Conservation (phyloP, 495 filamentous ascomycete genomes). For the Pseudotulostoma volvatum region DNA sequence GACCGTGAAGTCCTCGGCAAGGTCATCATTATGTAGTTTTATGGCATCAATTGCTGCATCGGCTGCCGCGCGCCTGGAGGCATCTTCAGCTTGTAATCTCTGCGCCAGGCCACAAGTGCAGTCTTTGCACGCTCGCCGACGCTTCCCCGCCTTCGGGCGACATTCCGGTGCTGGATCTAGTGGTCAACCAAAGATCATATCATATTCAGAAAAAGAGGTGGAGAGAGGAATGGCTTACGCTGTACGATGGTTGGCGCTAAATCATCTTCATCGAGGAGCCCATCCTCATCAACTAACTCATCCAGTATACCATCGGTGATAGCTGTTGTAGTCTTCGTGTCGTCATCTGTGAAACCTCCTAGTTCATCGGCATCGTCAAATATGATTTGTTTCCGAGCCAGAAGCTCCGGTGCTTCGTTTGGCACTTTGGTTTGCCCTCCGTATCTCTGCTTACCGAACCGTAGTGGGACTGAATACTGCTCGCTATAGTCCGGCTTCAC, state of each 20-base stretch:
- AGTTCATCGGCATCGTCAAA: too few relatives aligned
- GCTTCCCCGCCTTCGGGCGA: conserved; percentile 65
- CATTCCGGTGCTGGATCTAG: conserved; percentile 55
- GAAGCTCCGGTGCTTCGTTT: too few relatives aligned
- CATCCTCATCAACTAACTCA: conserved; percentile 76
- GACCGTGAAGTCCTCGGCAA: conserved; percentile 78
- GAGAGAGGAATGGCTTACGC: conserved; percentile 38
- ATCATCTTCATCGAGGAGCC: conserved; percentile 69
- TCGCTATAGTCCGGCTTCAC: conserved; percentile 53
- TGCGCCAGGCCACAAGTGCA: conserved; percentile 85
- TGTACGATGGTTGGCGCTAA: conserved; percentile 51
- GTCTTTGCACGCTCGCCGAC: conserved; percentile 89
- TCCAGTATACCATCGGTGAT: too few relatives aligned
- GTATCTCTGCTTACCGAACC: too few relatives aligned
- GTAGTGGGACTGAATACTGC: too few relatives aligned
- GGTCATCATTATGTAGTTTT: conserved; percentile 63
- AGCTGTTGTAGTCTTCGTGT: conserved; percentile 1
- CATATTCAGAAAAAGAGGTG: conserved; percentile 4
- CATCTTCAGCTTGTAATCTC: conserved; percentile 65
- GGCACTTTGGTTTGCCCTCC: too few relatives aligned
- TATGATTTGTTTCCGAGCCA: too few relatives aligned
- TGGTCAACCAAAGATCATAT: not conserved
- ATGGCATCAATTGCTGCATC: conserved; percentile 43
- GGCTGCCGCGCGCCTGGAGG: conserved; percentile 44
- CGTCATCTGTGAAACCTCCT: conserved; percentile 16